A percentile compares a stretch with the other conserved stretches of the same genome.
Conservation (phyloP, 805 yeast species). For the Yamadazyma sp. region DNA sequence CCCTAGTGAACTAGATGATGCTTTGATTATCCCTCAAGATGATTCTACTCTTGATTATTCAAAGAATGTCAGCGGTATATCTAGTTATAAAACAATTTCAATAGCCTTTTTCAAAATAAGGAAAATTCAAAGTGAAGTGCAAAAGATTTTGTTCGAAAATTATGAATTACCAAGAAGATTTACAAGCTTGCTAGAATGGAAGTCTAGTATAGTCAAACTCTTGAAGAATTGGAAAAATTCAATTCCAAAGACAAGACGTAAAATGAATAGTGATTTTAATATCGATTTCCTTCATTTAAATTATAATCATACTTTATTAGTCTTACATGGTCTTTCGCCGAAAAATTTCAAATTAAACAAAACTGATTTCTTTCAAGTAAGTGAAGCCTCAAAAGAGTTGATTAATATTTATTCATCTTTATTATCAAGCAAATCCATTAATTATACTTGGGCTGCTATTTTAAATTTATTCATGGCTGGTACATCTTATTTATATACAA, state of each 20-base stretch:
- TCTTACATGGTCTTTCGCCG: slow-evolving; percentile 78
- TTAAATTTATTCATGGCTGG: slow-evolving; percentile 89
- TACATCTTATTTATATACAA: slow-evolving; percentile 73
- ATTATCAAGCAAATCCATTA: slow-evolving; percentile 54
- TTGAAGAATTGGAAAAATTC: slow-evolving; percentile 61
- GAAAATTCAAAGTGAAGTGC: slow-evolving; percentile 73
- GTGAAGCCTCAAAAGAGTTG: slow-evolving; percentile 63
- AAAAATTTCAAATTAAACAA: slow-evolving; percentile 52
- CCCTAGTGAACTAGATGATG: slow-evolving; percentile 75
- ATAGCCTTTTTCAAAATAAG: slow-evolving; percentile 67
- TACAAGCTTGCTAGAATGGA: slow-evolving; percentile 59
- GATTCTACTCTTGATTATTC: slow-evolving; percentile 36
- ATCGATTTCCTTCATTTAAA: slow-evolving; percentile 68
- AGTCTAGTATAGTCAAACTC: slow-evolving; percentile 43
- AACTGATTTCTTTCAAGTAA: slow-evolving; percentile 54
- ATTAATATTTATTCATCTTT: slow-evolving; percentile 61
- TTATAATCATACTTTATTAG: slow-evolving; percentile 69
- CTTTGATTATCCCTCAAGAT: slow-evolving; percentile 44
- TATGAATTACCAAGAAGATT: slow-evolving; percentile 69
- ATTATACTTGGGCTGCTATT: slow-evolving; percentile 92
- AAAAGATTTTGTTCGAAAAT: slow-evolving; percentile 65
- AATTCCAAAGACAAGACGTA: slow-evolving; percentile 53
- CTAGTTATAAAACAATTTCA: slow-evolving; percentile 69
- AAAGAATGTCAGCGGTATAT: slow-evolving; percentile 25
- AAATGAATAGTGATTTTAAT: slow-evolving; percentile 75